Conservation (phyloP, 1,139 yeast species). For the Hyphopichia pseudoburtonii region DNA sequence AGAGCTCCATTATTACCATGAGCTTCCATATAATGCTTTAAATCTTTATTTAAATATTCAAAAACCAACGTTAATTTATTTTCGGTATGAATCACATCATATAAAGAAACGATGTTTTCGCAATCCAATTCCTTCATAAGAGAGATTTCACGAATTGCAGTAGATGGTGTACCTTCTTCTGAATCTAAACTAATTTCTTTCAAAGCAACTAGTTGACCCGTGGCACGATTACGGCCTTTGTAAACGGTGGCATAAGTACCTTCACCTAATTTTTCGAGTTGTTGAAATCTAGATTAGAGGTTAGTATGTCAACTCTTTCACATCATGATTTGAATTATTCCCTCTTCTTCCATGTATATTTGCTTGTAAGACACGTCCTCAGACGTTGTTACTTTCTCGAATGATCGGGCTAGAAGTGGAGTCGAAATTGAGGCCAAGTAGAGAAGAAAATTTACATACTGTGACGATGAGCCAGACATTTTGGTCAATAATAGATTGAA, state of each 20-base stretch:
- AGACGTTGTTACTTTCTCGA: no score
- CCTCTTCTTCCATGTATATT: no score
- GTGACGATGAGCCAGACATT: slow-evolving; percentile 23
- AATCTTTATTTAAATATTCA: slow-evolving; percentile 91
- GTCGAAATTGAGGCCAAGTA: no score
- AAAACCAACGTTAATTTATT: slow-evolving; percentile 91
- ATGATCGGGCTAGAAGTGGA: no score
- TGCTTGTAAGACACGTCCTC: neutral
- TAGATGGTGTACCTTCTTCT: slow-evolving; percentile 97
- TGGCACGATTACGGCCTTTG: slow-evolving; percentile 87
- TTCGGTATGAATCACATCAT: slow-evolving; percentile 96
- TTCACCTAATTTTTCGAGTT: slow-evolving; percentile 90
- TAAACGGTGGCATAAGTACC: slow-evolving; percentile 99
- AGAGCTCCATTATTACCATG: slow-evolving; percentile 82
- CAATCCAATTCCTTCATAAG: slow-evolving; percentile 94
- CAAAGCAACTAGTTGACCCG: slow-evolving; percentile 91
- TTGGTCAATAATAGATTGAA: neutral
- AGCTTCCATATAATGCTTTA: slow-evolving; percentile 91
- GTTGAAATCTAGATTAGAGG: slow-evolving; percentile 39
- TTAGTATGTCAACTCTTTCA: no score
- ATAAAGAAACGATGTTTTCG: slow-evolving; percentile 87
- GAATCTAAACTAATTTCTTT: slow-evolving; percentile 93
- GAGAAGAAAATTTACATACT: no score
- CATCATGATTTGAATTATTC: no score
- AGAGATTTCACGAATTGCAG: slow-evolving; percentile 95